phyloP scores from a whole-genome alignment of 108 stramenopile genomes.

The Fragilaria crotonensis region DNA sequence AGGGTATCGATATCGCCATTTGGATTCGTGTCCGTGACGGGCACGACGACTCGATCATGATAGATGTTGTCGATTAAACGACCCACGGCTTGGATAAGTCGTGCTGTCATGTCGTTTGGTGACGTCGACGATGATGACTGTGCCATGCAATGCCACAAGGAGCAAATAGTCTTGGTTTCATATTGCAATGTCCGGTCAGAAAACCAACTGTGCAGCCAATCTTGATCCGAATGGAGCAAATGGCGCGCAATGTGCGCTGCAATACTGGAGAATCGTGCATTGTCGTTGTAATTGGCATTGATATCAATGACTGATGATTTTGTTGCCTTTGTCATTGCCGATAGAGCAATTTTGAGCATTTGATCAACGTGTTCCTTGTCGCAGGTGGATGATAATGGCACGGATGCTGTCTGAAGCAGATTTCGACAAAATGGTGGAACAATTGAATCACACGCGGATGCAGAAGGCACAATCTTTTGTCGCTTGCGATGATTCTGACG shows the following conservation, averaged over 20 bases:
- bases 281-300: neutral
- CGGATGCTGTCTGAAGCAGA: neutral
- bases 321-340: neutral
- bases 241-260: neutral
- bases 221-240: neutral
- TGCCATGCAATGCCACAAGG: neutral
- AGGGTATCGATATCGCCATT: neutral
- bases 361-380: neutral
- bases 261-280: neutral
- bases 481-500: neutral
- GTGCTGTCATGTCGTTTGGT: neutral
- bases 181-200: neutral
- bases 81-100: neutral
- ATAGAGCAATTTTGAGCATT: neutral
- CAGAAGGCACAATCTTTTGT: neutral
- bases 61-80: neutral
- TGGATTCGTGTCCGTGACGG: no score
- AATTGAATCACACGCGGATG: neutral
- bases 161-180: neutral
- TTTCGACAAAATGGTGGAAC: neutral
- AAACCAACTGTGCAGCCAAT: neutral
- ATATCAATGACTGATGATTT: neutral
- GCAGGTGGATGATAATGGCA: neutral
- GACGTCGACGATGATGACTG: conserved; percentile 1
- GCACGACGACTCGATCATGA: neutral